phyloP scores from a whole-genome alignment of 352 stramenopile genomes.

The Globisporangium paroecandrum region DNA sequence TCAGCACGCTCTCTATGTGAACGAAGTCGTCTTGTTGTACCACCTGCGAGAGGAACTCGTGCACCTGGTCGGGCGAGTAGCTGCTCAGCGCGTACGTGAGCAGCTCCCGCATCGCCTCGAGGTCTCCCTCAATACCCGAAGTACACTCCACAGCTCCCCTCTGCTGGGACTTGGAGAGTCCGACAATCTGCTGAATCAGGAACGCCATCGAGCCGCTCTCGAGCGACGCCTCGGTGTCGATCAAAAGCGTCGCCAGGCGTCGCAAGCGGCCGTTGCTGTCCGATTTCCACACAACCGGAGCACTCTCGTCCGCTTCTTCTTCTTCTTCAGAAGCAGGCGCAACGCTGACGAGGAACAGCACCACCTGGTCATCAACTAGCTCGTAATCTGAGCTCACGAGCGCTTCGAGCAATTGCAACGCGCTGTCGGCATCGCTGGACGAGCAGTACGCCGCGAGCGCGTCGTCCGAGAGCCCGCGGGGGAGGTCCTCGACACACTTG shows the following conservation, averaged over 20 bases:
- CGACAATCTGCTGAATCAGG: constrained; percentile 41
- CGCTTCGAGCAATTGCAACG: constrained; percentile 36
- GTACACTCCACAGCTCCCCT: constrained; percentile 8
- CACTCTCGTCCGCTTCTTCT: background rate
- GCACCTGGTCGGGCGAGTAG: constrained; percentile 38
- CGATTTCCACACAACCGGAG: background rate
- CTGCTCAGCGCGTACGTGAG: constrained; percentile 34
- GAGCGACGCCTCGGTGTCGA: constrained; percentile 26
- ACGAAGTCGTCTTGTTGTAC: constrained; percentile 31
- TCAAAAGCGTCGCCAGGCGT: constrained; percentile 10
- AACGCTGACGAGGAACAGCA: constrained; percentile 61
- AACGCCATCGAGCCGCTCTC: constrained; percentile 41
- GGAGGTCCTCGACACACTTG: constrained; percentile 34
- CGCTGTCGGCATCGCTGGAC: constrained; percentile 26
- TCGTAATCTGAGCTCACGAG: constrained; percentile 30
- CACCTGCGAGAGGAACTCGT: constrained; percentile 46
- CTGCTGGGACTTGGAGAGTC: constrained; percentile 28
- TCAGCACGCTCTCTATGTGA: constrained; percentile 34
- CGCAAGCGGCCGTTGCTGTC: constrained; percentile 1
- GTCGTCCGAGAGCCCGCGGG: constrained; percentile 35
- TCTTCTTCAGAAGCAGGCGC: constrained; percentile 9
- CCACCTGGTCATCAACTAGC: constrained; percentile 49
- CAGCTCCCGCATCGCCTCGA: constrained; percentile 37
- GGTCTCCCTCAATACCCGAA: constrained; percentile 29
- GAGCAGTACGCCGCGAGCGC: constrained; percentile 60